phyloP scores from a whole-genome alignment of 257 asterid genomes.

The Solanum bulbocastanum region DNA sequence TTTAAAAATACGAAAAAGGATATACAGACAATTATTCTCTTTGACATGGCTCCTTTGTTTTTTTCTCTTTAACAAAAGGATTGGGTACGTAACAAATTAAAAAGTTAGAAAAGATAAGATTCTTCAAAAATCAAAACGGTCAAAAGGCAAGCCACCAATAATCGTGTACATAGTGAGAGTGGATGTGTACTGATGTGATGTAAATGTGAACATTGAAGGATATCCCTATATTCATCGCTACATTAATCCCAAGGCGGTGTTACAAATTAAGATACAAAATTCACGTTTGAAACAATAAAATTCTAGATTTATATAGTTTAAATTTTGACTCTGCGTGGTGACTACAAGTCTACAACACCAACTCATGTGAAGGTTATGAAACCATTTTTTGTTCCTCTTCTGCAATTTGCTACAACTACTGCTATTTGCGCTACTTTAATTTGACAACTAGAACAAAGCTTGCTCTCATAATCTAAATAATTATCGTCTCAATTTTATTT shows the following conservation, averaged over 20 bases:
- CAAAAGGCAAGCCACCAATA: constrained; percentile 6
- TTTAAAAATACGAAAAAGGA: neutral
- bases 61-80: neutral
- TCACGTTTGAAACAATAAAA: too few species aligned
- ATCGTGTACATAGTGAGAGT: neutral
- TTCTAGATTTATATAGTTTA: too few species aligned
- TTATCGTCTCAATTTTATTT: neutral
- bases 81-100: neutral
- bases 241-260: neutral
- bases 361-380: neutral
- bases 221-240: neutral
- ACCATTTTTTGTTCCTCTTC: neutral
- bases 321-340: too few species aligned
- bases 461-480: neutral
- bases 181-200: neutral
- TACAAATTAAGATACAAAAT: too few species aligned
- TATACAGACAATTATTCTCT: neutral
- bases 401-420: neutral
- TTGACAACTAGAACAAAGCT: neutral
- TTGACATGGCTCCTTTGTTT: neutral
- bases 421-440: neutral
- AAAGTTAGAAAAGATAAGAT: neutral
- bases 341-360: neutral
- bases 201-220: neutral
- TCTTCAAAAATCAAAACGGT: constrained; percentile 15